These are phyloP conservation scores for Daedaleopsis sinensis DNA, from an alignment of 768 basidiomycete genomes.

Conservation along the genomic window DNA sequence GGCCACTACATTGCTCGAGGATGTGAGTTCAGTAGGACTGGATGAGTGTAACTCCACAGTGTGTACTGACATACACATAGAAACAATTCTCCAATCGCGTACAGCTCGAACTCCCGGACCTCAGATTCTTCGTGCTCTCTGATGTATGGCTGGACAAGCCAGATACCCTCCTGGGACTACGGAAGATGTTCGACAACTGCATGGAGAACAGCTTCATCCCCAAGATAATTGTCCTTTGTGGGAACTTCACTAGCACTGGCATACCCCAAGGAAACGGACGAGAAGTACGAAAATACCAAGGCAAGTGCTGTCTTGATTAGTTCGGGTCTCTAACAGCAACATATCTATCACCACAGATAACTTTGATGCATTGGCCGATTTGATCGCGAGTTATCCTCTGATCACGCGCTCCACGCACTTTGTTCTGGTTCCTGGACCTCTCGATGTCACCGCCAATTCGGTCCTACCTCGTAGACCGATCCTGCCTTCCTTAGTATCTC, in stretches of 20 bases:
- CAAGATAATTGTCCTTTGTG: slow-evolving; percentile 88
- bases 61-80: slow-evolving; percentile 38
- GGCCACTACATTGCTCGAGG: slow-evolving; percentile 86
- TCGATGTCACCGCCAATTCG: slow-evolving; percentile 83
- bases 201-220: slow-evolving; percentile 88
- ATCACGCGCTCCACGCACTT: slow-evolving; percentile 85
- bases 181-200: slow-evolving; percentile 88
- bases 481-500: slow-evolving; percentile 71
- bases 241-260: slow-evolving; percentile 89
- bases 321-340: background rate
- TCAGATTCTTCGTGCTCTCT: slow-evolving; percentile 91
- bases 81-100: slow-evolving; percentile 63
- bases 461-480: slow-evolving; percentile 83
- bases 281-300: slow-evolving; percentile 85
- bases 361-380: slow-evolving; percentile 84
- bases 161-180: slow-evolving; percentile 75
- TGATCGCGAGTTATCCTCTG: slow-evolving; percentile 79
- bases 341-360: slow-evolving; percentile 55
- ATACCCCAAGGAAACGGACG: slow-evolving; percentile 77
- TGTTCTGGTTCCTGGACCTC: slow-evolving; percentile 92
- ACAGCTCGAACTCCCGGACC: slow-evolving; percentile 68
- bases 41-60: background rate
- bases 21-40: slow-evolving; percentile 52
- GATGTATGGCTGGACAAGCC: slow-evolving; percentile 96
- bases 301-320: slow-evolving; percentile 37